phyloP scores from a whole-genome alignment of 1,284 basidiomycete species.

The Testicularia cyperi region DNA sequence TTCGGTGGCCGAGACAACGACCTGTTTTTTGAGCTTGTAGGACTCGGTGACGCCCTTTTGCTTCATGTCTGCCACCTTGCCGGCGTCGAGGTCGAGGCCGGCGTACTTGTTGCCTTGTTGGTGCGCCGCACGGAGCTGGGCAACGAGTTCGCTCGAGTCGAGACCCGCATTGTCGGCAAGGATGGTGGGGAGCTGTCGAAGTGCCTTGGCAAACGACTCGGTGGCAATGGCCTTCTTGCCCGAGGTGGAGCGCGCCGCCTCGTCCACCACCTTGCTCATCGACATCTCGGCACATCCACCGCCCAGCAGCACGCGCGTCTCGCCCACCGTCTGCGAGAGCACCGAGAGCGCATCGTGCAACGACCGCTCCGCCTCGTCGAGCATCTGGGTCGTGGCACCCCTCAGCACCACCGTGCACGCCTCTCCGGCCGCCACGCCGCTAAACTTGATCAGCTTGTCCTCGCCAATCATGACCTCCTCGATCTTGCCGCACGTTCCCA shows the following conservation, averaged over 20 bases:
- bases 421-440: slow-evolving; percentile 93
- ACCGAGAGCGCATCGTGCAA: slow-evolving; percentile 96
- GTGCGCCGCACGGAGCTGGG: slow-evolving; percentile 86
- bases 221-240: slow-evolving; percentile 96
- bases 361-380: slow-evolving; percentile 97
- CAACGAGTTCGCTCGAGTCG: slow-evolving; percentile 92
- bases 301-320: slow-evolving; percentile 88
- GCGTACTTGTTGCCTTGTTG: slow-evolving; percentile 82
- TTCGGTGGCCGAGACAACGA: slow-evolving; percentile 89
- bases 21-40: slow-evolving; percentile 95
- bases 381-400: slow-evolving; percentile 96
- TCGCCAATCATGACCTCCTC: slow-evolving; percentile 99
- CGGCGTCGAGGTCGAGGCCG: slow-evolving; percentile 88
- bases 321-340: slow-evolving; percentile 94
- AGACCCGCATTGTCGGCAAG: slow-evolving; percentile 96
- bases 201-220: slow-evolving; percentile 83
- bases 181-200: slow-evolving; percentile 86
- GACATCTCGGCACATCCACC: slow-evolving; percentile 98
- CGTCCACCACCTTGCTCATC: slow-evolving; percentile 93
- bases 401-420: slow-evolving; percentile 98
- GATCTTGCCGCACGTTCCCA: slow-evolving; percentile 89
- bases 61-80: slow-evolving; percentile 82
- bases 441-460: slow-evolving; percentile 98
- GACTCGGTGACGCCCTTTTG: slow-evolving; percentile 88
- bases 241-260: slow-evolving; percentile 77